These are phyloP conservation scores for Penicillium oxalicum DNA, from an alignment of 2,329 filamentous ascomycete species.

Conservation along the genomic window DNA sequence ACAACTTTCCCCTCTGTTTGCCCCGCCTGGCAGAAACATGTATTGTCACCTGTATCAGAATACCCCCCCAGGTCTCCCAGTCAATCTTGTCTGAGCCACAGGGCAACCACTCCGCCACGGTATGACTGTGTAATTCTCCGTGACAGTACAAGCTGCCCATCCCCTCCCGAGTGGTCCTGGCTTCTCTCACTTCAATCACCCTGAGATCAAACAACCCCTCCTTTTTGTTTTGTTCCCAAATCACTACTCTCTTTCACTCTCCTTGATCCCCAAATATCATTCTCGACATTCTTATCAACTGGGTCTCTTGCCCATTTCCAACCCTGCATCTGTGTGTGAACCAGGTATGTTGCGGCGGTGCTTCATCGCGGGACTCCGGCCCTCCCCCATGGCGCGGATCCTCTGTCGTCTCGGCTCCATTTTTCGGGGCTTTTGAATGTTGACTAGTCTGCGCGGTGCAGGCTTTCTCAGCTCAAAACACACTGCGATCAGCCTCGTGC, in stretches of 20 bases:
- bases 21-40: no score
- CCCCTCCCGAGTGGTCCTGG: constrained; percentile 12
- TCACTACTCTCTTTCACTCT: background rate
- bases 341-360: constrained; percentile 13
- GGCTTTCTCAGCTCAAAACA: constrained; percentile 12
- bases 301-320: constrained; percentile 7
- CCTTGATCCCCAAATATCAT: constrained; percentile 1
- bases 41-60: no score
- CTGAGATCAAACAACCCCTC: constrained; percentile 5
- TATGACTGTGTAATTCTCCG: background rate
- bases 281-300: constrained; percentile 5
- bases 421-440: constrained; percentile 19
- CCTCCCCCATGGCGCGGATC: constrained; percentile 10
- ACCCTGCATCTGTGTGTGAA: constrained; percentile 3
- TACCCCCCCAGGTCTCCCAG: no score
- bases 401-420: constrained; percentile 13
- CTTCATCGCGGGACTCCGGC: constrained; percentile 6
- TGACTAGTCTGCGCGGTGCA: constrained; percentile 19
- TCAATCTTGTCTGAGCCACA: no score
- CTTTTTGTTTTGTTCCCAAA: no score
- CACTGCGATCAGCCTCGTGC: constrained; percentile 17
- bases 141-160: constrained; percentile 3
- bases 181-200: constrained; percentile 4
- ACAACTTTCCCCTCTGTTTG: no score
- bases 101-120: no score